These are phyloP conservation scores for Kwoniella dendrophila DNA, from an alignment of 768 basidiomycete genomes.

Conservation along the genomic window DNA sequence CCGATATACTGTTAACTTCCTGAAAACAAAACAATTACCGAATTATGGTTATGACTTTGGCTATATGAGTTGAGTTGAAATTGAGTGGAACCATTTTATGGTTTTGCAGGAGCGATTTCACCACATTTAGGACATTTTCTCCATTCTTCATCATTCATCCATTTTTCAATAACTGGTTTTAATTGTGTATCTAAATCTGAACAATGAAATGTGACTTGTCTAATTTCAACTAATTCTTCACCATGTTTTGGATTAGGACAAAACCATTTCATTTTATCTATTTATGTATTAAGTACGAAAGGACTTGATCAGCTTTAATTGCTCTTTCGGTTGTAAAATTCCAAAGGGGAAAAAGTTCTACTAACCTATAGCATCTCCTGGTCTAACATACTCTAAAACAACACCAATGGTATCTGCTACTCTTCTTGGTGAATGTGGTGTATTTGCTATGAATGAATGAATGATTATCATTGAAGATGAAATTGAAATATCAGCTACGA, in stretches of 20 bases:
- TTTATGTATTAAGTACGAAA: neutral
- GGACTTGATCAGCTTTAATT: too few species aligned
- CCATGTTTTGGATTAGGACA: conserved; percentile 67
- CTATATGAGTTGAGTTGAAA: too few species aligned
- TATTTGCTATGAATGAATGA: conserved; percentile 67
- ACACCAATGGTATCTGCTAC: conserved; percentile 88
- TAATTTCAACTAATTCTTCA: conserved; percentile 69
- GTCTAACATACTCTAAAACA: conserved; percentile 84
- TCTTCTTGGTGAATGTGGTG: conserved; percentile 92
- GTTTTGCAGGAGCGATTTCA: conserved; percentile 65
- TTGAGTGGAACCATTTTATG: too few species aligned
- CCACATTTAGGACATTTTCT: conserved; percentile 77
- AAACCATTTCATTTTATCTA: conserved; percentile 92
- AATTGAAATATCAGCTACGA: neutral
- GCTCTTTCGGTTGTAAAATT: too few species aligned
- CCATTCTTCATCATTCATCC: conserved; percentile 69
- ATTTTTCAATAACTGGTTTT: conserved; percentile 83
- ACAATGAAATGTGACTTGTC: conserved; percentile 82
- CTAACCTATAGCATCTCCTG: conserved; percentile 72
- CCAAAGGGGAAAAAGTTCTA: neutral
- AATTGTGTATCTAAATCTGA: conserved; percentile 90
- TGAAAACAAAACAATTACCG: too few species aligned
- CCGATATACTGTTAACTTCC: too few species aligned
- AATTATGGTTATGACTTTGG: too few species aligned
- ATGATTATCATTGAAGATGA: neutral